Percentiles rank a stretch among this genome's conserved stretches.
phyloP scores from a whole-genome alignment of 257 asterid species.

The Rhazya stricta region DNA sequence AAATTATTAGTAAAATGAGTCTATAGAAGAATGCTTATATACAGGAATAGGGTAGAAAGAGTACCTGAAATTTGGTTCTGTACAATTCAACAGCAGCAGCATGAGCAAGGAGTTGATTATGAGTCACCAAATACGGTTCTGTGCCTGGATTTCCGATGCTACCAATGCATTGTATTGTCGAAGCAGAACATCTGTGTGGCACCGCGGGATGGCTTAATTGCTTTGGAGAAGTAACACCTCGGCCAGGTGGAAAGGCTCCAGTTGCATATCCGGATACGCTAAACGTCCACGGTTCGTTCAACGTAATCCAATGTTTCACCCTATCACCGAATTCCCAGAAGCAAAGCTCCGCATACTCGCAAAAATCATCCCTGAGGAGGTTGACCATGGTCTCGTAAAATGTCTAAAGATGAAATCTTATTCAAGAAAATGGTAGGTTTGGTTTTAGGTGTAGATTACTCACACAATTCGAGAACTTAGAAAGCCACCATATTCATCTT shows the following conservation, averaged over 20 bases:
- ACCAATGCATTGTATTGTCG: background rate
- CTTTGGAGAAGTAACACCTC: constrained; percentile 18
- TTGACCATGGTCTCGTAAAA: background rate
- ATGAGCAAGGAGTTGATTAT: constrained; percentile 39
- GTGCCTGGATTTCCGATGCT: constrained; percentile 34
- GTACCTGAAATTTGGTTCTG: constrained; percentile 39
- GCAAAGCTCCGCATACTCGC: constrained; percentile 42
- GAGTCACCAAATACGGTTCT: constrained; percentile 51
- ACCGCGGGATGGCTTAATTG: constrained; percentile 18
- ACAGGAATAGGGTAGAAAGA: background rate
- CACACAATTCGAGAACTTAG: constrained; percentile 28
- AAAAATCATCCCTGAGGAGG: constrained; percentile 39
- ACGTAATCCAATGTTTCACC: constrained; percentile 47
- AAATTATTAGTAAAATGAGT: background rate
- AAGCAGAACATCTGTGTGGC: background rate
- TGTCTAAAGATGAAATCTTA: background rate
- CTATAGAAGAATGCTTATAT: too few species aligned
- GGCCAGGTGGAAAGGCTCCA: constrained; percentile 42
- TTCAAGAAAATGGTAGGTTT: background rate
- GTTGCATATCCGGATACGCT: constrained; percentile 33
- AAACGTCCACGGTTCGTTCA: constrained; percentile 41
- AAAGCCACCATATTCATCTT: constrained; percentile 32
- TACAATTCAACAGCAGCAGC: constrained; percentile 34
- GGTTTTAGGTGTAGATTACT: background rate
- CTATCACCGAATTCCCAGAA: constrained; percentile 57